Percentiles rank a stretch among this genome's conserved stretches.
Evolutionary conservation across 495 filamentous ascomycete species (phyloP).

Genomic region (Evernia prunastri): DNA sequence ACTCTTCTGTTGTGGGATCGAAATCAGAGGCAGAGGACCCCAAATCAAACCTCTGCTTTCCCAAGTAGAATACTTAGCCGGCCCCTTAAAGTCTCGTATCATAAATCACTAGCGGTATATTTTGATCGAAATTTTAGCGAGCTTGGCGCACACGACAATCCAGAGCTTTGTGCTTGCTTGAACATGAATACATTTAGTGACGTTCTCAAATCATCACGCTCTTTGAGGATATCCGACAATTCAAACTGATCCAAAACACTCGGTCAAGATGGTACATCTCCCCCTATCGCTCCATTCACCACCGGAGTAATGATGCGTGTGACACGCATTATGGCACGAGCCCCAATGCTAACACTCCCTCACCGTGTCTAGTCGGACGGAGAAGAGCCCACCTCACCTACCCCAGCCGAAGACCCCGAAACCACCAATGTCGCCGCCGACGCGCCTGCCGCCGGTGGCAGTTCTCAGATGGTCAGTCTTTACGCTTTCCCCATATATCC

Average conservation of each 20-base stretch:
- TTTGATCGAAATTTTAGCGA: slow-evolving; percentile 23
- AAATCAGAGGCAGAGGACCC: background rate
- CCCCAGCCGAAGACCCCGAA: slow-evolving; percentile 51
- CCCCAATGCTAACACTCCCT: slow-evolving; percentile 13
- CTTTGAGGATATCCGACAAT: slow-evolving; percentile 62
- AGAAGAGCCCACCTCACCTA: slow-evolving; percentile 76
- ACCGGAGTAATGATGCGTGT: background rate
- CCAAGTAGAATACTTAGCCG: no score
- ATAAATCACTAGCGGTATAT: slow-evolving; percentile 7
- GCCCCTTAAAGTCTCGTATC: background rate
- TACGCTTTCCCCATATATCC: background rate
- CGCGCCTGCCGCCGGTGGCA: slow-evolving; percentile 67
- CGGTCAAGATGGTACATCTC: slow-evolving; percentile 34
- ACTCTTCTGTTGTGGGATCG: background rate
- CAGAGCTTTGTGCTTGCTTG: slow-evolving; percentile 7
- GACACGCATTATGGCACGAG: slow-evolving; percentile 6
- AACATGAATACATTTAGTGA: slow-evolving; percentile 4
- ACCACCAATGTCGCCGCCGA: slow-evolving; percentile 86
- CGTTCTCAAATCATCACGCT: slow-evolving; percentile 30
- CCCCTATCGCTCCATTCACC: background rate
- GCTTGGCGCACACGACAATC: slow-evolving; percentile 20
- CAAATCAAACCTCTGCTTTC: background rate
- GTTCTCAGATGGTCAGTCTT: slow-evolving; percentile 41
- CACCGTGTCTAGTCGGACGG: slow-evolving; percentile 56
- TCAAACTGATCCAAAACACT: slow-evolving; percentile 32